Evolutionary conservation across 2,329 filamentous ascomycete species (phyloP).

Genomic region (Hypoxylon sp.): DNA sequence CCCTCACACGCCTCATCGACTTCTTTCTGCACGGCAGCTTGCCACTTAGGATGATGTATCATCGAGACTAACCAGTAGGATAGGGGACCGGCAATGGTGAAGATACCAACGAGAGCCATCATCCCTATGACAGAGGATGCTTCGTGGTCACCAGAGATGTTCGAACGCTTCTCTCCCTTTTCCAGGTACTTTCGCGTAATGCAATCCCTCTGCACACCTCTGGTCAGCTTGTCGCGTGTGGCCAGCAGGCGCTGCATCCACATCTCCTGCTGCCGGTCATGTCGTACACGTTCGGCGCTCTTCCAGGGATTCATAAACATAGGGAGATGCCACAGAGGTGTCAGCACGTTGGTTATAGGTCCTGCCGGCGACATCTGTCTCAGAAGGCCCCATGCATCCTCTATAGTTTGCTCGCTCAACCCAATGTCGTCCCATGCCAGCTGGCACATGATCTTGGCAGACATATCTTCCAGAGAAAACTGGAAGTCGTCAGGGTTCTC

Average conservation of each 20-base stretch:
- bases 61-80: conserved; percentile 53
- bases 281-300: conserved; percentile 58
- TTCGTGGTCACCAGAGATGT: conserved; percentile 45
- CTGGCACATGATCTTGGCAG: conserved; percentile 64
- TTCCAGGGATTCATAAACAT: conserved; percentile 62
- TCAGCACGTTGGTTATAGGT: conserved; percentile 64
- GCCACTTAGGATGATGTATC: conserved; percentile 59
- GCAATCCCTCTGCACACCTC: conserved; percentile 51
- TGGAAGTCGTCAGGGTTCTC: conserved; percentile 60
- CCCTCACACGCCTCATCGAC: conserved; percentile 55
- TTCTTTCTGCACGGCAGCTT: conserved; percentile 54
- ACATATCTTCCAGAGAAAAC: conserved; percentile 63
- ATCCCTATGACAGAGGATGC: conserved; percentile 49
- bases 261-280: conserved; percentile 61
- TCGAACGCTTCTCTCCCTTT: conserved; percentile 44
- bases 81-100: conserved; percentile 49
- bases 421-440: conserved; percentile 62
- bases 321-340: conserved; percentile 62
- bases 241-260: conserved; percentile 58
- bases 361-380: conserved; percentile 66
- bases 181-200: conserved; percentile 55
- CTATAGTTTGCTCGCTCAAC: conserved; percentile 55
- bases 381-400: conserved; percentile 63
- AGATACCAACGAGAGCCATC: conserved; percentile 51
- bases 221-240: conserved; percentile 51